Conservation (phyloP, 164 flowering plant genomes). For the Chimonanthus praecox region DNA sequence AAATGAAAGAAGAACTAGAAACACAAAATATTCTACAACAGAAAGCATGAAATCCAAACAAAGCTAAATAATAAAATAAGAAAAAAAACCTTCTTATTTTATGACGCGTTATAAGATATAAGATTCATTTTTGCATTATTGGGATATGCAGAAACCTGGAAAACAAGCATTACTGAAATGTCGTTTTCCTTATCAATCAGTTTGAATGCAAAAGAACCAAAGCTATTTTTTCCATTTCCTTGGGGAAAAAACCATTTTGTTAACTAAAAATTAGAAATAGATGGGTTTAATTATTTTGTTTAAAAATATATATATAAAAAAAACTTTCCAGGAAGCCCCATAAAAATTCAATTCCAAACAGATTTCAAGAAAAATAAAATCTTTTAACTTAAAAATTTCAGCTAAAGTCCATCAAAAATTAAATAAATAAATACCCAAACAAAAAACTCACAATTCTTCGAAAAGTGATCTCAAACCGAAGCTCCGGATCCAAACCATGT, state of each 20-base stretch:
- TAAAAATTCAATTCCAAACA: neutral
- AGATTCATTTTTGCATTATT: no score
- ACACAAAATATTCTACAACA: neutral
- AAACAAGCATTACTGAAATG: no score
- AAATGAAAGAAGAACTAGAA: neutral
- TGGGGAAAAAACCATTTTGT: no score
- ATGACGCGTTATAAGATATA: no score
- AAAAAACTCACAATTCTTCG: slow-evolving; percentile 64
- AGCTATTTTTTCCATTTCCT: no score
- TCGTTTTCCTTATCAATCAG: no score
- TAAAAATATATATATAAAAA: neutral
- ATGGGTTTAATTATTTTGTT: no score
- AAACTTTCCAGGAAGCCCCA: neutral
- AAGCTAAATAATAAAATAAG: no score
- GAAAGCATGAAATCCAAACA: neutral
- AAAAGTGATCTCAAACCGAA: slow-evolving; percentile 48
- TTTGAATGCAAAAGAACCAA: no score
- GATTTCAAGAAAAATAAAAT: neutral
- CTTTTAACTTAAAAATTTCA: neutral
- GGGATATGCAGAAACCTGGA: neutral
- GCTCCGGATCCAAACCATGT: slow-evolving; percentile 62
- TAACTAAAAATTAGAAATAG: no score
- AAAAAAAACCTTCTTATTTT: no score
- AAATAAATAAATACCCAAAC: neutral
- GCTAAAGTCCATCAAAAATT: neutral